These are phyloP conservation scores for Erysimum cheiri DNA, from an alignment of 441 rosid species.

Conservation along the genomic window DNA sequence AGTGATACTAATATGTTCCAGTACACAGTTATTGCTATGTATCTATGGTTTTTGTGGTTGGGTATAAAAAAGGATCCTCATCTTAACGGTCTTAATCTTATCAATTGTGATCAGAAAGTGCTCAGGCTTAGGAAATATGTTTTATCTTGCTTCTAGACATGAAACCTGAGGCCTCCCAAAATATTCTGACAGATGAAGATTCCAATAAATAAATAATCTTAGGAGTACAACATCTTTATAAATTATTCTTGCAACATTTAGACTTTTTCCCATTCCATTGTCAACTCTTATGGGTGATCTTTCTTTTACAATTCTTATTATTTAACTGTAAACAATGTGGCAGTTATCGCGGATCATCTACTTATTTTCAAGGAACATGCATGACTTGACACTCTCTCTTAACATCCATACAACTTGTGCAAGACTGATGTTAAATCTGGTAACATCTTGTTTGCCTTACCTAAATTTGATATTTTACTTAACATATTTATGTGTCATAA, in stretches of 20 bases:
- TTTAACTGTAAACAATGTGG: constrained; percentile 42
- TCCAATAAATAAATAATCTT: constrained; percentile 11
- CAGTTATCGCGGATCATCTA: constrained; percentile 97
- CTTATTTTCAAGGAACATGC: constrained; percentile 97
- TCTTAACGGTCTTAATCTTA: constrained; percentile 2
- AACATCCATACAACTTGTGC: constrained; percentile 98
- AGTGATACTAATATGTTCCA: constrained; percentile 18
- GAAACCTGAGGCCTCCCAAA: constrained; percentile 9
- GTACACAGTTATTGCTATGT: constrained; percentile 19
- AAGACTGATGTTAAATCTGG: constrained; percentile 98
- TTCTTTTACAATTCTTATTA: constrained; percentile 26
- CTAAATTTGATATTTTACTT: constrained; percentile 38
- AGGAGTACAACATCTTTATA: constrained; percentile 23
- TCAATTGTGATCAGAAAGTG: constrained; percentile 25
- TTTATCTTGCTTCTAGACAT: constrained; percentile 24
- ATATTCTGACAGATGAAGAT: neutral
- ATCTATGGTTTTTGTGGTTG: constrained; percentile 28
- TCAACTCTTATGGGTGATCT: constrained; percentile 13
- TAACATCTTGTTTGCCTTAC: constrained; percentile 37
- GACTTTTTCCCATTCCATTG: neutral
- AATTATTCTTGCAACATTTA: constrained; percentile 24
- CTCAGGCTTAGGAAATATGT: constrained; percentile 12
- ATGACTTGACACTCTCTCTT: constrained; percentile 91
- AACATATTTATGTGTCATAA: constrained; percentile 21
- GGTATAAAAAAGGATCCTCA: constrained; percentile 16